These are phyloP conservation scores for Trichophyton simii DNA, from an alignment of 2,329 filamentous ascomycete species.

Conservation along the genomic window DNA sequence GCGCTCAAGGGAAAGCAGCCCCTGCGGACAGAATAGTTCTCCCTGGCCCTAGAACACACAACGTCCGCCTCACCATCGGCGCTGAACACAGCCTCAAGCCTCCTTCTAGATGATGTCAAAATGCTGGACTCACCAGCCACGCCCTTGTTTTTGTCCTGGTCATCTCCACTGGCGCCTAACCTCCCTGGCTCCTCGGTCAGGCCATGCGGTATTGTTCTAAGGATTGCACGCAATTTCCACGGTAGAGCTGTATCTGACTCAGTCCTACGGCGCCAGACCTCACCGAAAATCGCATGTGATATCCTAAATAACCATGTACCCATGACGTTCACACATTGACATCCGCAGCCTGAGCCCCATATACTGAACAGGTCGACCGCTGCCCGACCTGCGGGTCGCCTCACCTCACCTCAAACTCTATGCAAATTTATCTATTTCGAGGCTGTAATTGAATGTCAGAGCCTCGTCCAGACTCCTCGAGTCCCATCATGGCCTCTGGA, in stretches of 20 bases:
- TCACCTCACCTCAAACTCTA: background rate
- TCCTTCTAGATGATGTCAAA: background rate
- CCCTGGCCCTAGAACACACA: background rate
- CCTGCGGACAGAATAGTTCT: background rate
- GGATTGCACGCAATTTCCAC: background rate
- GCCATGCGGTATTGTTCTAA: background rate
- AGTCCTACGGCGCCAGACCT: background rate
- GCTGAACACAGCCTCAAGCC: conserved; percentile 1
- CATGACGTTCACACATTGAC: background rate
- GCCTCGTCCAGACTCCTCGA: background rate
- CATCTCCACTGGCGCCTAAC: background rate
- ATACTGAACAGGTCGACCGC: background rate
- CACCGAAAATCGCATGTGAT: background rate
- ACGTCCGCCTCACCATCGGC: background rate
- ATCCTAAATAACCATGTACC: background rate
- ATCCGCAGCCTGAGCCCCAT: background rate
- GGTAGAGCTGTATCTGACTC: background rate
- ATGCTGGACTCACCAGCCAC: background rate
- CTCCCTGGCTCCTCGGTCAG: background rate
- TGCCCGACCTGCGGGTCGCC: background rate
- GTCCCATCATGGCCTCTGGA: background rate
- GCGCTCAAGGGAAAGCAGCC: background rate
- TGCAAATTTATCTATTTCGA: background rate
- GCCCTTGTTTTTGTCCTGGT: background rate
- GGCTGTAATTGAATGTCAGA: background rate